Percentiles rank a stretch among this genome's conserved stretches.
These are phyloP conservation scores for Pseudogymnoascus sp. DNA, from an alignment of 2,329 filamentous ascomycete species.

Conservation along the genomic window DNA sequence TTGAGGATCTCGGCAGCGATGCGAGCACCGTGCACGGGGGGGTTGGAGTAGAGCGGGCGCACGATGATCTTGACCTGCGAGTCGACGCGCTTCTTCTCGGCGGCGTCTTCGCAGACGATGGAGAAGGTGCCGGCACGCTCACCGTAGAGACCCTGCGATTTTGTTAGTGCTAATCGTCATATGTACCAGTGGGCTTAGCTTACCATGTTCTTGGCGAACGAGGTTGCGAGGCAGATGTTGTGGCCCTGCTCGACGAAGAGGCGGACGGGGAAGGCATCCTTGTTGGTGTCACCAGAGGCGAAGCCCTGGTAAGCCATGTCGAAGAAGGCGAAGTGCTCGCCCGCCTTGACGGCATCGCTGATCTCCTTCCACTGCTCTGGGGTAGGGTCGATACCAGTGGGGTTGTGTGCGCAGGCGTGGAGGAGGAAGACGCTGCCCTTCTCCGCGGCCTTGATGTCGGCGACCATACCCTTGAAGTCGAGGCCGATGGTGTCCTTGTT, in stretches of 20 bases:
- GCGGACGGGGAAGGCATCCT: slow-evolving; percentile 86
- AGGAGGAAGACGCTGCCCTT: slow-evolving; percentile 84
- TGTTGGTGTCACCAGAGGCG: slow-evolving; percentile 82
- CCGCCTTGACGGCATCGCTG: slow-evolving; percentile 74
- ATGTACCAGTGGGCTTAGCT: slow-evolving; percentile 16
- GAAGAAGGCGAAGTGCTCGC: slow-evolving; percentile 91
- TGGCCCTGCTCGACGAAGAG: slow-evolving; percentile 92
- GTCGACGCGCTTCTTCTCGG: slow-evolving; percentile 92
- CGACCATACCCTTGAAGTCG: slow-evolving; percentile 89
- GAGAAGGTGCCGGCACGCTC: slow-evolving; percentile 98
- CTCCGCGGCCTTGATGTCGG: slow-evolving; percentile 82
- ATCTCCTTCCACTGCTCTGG: slow-evolving; percentile 89
- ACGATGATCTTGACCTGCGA: slow-evolving; percentile 98
- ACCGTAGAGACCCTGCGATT: slow-evolving; percentile 76
- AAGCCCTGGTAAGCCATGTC: slow-evolving; percentile 99
- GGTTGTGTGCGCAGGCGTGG: slow-evolving; percentile 97
- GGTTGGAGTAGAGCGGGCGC: slow-evolving; percentile 96
- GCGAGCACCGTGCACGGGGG: slow-evolving; percentile 90
- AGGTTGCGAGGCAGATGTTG: slow-evolving; percentile 80
- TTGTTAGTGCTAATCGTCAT: slow-evolving; percentile 8
- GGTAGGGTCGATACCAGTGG: slow-evolving; percentile 91
- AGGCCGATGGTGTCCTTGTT: slow-evolving; percentile 97
- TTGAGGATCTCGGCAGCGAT: slow-evolving; percentile 90
- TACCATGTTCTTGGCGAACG: slow-evolving; percentile 99
- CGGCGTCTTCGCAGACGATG: slow-evolving; percentile 72